Conservation (phyloP, 169 alveolate genomes). For the Cytauxzoon felis region DNA sequence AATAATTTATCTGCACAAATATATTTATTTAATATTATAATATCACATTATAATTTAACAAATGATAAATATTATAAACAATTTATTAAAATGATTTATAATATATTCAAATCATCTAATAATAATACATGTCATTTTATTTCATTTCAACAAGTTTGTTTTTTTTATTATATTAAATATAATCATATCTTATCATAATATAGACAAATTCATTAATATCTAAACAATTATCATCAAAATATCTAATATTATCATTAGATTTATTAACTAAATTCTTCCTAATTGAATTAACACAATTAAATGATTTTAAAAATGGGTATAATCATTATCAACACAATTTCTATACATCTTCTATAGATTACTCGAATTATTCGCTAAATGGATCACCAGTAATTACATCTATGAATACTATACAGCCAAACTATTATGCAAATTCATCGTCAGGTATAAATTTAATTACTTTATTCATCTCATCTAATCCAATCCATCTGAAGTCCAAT, state of each 20-base stretch:
- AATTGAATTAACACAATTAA: neutral
- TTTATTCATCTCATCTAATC: neutral
- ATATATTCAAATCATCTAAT: neutral
- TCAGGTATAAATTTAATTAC: neutral
- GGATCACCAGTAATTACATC: neutral
- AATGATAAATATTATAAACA: neutral
- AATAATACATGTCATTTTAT: neutral
- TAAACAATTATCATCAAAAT: neutral
- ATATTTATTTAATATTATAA: conserved; percentile 10
- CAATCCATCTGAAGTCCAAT: neutral
- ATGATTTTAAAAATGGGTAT: neutral
- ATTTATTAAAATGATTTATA: conserved; percentile 2
- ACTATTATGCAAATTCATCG: neutral
- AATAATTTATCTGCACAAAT: conserved; percentile 39
- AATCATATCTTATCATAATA: too few relatives aligned
- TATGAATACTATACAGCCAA: neutral
- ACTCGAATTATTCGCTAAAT: neutral
- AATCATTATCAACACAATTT: neutral
- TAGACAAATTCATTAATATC: neutral
- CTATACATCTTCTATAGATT: neutral
- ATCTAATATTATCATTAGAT: neutral
- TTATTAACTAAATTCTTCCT: neutral
- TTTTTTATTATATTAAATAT: too few relatives aligned
- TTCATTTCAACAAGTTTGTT: conserved; percentile 1
- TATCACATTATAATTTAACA: neutral